These are phyloP conservation scores for Citrus unshiu DNA, from an alignment of 345 rosid species.

Conservation along the genomic window DNA sequence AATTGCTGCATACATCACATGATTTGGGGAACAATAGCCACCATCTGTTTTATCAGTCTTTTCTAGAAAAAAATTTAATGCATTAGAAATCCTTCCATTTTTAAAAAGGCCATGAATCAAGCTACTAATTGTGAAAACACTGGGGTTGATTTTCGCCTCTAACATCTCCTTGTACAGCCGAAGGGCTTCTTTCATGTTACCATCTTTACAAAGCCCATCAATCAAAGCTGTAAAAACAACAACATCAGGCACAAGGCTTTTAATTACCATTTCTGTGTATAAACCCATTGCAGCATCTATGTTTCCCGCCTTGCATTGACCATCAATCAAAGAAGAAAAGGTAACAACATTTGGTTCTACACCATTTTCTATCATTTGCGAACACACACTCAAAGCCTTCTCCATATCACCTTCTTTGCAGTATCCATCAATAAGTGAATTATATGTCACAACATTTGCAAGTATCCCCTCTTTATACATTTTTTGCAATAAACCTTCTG, in stretches of 20 bases:
- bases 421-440: conserved; percentile 54
- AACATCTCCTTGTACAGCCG: conserved; percentile 47
- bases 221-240: conserved; percentile 60
- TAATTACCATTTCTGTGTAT: conserved; percentile 60
- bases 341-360: conserved; percentile 52
- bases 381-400: conserved; percentile 55
- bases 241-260: conserved; percentile 53
- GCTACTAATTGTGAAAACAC: conserved; percentile 55
- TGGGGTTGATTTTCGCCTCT: conserved; percentile 47
- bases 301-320: conserved; percentile 53
- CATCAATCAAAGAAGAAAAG: conserved; percentile 56
- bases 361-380: conserved; percentile 52
- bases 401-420: conserved; percentile 45
- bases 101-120: conserved; percentile 59
- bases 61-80: conserved; percentile 39
- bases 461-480: conserved; percentile 45
- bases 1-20: conserved; percentile 36
- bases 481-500: conserved; percentile 29
- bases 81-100: conserved; percentile 45
- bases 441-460: conserved; percentile 55
- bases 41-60: conserved; percentile 27
- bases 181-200: conserved; percentile 53
- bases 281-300: conserved; percentile 56
- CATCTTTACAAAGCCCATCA: conserved; percentile 57
- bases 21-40: conserved; percentile 30